phyloP scores from a whole-genome alignment of 164 flowering plant genomes.

The Magnolia kwangsiensis region DNA sequence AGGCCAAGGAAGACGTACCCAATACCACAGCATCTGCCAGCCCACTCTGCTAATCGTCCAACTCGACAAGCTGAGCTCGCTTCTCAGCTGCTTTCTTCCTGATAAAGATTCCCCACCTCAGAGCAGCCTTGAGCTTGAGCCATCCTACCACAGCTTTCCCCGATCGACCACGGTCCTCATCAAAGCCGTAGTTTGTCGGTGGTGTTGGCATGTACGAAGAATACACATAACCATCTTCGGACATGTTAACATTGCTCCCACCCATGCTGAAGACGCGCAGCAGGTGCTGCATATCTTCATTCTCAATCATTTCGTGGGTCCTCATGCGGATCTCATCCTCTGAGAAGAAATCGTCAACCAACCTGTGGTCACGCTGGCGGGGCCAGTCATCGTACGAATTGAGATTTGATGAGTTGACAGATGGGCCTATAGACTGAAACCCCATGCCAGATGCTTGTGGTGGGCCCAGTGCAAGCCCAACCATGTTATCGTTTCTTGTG shows the following conservation, averaged over 20 bases:
- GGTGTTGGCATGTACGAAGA: constrained; percentile 44
- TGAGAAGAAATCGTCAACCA: constrained; percentile 55
- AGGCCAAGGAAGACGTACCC: constrained; percentile 35
- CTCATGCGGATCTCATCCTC: constrained; percentile 92
- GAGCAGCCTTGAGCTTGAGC: constrained; percentile 96
- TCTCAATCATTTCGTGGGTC: constrained; percentile 92
- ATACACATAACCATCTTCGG: constrained; percentile 42
- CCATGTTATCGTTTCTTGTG: constrained; percentile 30
- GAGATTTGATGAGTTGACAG: constrained; percentile 32
- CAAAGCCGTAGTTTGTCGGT: constrained; percentile 36
- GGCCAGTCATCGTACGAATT: constrained; percentile 66
- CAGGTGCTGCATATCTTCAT: constrained; percentile 94
- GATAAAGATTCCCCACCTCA: constrained; percentile 95
- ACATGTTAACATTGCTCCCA: constrained; percentile 32
- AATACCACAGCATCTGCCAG: constrained; percentile 16
- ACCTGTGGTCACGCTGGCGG: constrained; percentile 38
- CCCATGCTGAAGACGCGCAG: constrained; percentile 78
- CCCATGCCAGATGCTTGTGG: constrained; percentile 41
- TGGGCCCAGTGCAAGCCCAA: constrained; percentile 51
- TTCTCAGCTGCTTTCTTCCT: constrained; percentile 91
- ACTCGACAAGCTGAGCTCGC: constrained; percentile 84
- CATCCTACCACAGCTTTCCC: constrained; percentile 99
- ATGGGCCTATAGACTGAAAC: constrained; percentile 46
- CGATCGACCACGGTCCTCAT: constrained; percentile 54
- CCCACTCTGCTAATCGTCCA: constrained; percentile 62